Evolutionary conservation across 768 basidiomycete genomes (phyloP).

Genomic region (Piloderma croceum): DNA sequence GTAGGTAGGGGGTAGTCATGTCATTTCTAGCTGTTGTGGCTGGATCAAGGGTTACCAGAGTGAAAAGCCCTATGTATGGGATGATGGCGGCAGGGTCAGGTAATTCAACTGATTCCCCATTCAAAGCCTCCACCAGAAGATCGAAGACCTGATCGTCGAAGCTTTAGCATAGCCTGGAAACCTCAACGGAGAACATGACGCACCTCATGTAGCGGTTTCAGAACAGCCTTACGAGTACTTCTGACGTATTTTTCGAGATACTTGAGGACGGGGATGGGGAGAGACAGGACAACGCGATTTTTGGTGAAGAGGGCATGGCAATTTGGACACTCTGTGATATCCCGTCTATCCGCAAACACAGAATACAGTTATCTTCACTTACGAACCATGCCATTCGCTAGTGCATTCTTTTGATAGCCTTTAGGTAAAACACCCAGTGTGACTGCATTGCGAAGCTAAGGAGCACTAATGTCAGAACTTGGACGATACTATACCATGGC

Average conservation of each 20-base stretch:
- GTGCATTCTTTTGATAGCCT: conserved; percentile 7
- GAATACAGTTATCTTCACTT: conserved; percentile 9
- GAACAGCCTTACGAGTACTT: conserved; percentile 4
- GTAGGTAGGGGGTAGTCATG: conserved; percentile 6
- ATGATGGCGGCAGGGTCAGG: conserved; percentile 5
- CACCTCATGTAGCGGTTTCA: conserved; percentile 10
- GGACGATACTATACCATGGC: conserved; percentile 8
- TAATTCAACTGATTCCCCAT: conserved; percentile 6
- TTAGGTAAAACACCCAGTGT: conserved; percentile 8
- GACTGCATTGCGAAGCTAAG: conserved; percentile 9
- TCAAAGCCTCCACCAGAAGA: conserved; percentile 7
- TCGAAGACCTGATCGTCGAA: conserved; percentile 7
- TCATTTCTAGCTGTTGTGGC: conserved; percentile 1
- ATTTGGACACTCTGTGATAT: conserved; percentile 10
- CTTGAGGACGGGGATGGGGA: conserved; percentile 10
- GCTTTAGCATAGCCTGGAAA: conserved; percentile 3
- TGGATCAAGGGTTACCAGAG: conserved; percentile 7
- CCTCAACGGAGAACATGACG: conserved; percentile 6
- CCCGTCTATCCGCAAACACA: conserved; percentile 6
- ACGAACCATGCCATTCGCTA: conserved; percentile 9
- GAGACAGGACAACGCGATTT: conserved; percentile 9
- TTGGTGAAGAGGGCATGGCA: conserved; percentile 7
- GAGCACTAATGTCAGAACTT: conserved; percentile 5
- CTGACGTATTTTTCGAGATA: conserved; percentile 8
- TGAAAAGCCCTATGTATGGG: conserved; percentile 9